Evolutionary conservation across 2,329 filamentous ascomycete genomes (phyloP), one percentile per base, ranked within the genome.

Genomic region (Alternaria sp.): DNA sequence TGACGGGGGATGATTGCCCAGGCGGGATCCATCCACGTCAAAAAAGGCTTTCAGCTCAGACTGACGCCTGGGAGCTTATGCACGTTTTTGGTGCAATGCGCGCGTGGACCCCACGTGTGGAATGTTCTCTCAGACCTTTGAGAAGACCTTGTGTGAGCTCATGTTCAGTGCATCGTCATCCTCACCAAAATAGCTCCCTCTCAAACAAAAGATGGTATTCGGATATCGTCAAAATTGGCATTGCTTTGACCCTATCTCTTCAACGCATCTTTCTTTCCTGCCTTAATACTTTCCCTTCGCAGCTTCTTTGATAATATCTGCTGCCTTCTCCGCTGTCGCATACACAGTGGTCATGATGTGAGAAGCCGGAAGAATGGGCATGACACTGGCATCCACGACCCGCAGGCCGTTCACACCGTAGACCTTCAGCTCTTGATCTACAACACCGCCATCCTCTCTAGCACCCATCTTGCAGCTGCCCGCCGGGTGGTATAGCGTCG

Each of bases 391-490:
- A 55, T 72, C 70, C 15, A 72, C 68, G 18, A 72, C 10, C 23
- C 70, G 61, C 60, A 72, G 44, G 6, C 64, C 64, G 18, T 72
- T 10, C 2, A 75, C 67, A 3, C 75, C 75, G 28, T 76, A 73
- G 6, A 78, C 75, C 46, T 56, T 71, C 23, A 78, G 55, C 14
- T 67, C 45, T 4, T 37, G 56, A 46, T 75, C 70, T 0, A 78
- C 76, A 4, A 78, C 74, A 49, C 74, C 76, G 3, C 75, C 75
- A 4, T 68, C 44, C 7, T 75, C 69, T 9, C 58, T 66, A 8
- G 72, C 65, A 15, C 74, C 67, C 72, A 78, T 72, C 53, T 72
- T 70, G 26, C 67, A 68, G 4, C 60, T 72, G 9, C 76, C 75
- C 9, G 68, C 67, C 10, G 75, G 73, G 50, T 78, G 75, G 45